Evolutionary conservation across 371 early-diverging fungal genomes (phyloP).

Genomic region (Parasitella parasitica): DNA sequence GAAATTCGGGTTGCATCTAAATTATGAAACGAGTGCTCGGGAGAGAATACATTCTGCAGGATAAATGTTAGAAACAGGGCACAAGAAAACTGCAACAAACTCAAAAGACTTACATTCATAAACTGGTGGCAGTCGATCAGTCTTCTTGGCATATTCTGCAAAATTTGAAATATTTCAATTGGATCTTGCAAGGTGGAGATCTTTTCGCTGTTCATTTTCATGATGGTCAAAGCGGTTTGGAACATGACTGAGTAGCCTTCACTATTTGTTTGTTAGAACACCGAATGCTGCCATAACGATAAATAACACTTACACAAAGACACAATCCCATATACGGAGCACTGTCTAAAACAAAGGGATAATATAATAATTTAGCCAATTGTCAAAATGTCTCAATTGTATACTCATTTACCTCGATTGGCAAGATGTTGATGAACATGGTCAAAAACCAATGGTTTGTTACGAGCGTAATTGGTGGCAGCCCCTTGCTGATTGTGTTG

Average conservation of each 20-base stretch:
- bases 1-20: background rate
- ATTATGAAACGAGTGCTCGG: background rate
- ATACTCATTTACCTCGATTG: conserved; percentile 61
- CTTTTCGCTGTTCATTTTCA: conserved; percentile 68
- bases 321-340: conserved; percentile 82
- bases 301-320: conserved; percentile 66
- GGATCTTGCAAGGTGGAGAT: conserved; percentile 64
- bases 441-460: conserved; percentile 88
- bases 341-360: too few relatives aligned
- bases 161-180: conserved; percentile 62
- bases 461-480: conserved; percentile 74
- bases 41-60: background rate
- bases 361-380: too few relatives aligned
- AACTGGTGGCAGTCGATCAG: conserved; percentile 71
- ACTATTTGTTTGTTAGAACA: background rate
- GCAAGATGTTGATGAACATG: conserved; percentile 76
- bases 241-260: conserved; percentile 81
- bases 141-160: conserved; percentile 66
- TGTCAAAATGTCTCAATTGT: background rate
- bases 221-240: conserved; percentile 74
- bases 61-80: background rate
- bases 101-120: conserved; percentile 50
- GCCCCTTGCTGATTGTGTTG: conserved; percentile 42
- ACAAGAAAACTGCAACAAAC: background rate
- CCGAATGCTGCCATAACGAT: too few relatives aligned